These are phyloP conservation scores for Serendipita sp. DNA, from an alignment of 768 basidiomycete species.

Conservation along the genomic window DNA sequence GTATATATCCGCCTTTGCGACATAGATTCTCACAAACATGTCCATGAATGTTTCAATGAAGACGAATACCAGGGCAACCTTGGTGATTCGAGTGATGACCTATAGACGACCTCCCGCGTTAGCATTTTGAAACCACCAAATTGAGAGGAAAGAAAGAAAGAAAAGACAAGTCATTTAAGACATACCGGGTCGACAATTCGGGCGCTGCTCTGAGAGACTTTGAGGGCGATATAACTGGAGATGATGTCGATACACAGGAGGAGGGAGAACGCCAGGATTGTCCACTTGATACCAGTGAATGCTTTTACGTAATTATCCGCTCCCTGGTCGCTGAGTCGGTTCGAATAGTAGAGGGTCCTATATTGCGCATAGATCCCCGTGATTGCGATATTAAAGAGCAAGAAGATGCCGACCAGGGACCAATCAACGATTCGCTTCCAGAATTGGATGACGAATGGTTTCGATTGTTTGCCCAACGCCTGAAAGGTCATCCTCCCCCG, in stretches of 20 bases:
- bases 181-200: background rate
- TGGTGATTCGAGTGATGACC: background rate
- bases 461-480: background rate
- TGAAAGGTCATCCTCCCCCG: background rate
- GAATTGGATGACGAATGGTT: background rate
- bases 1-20: background rate
- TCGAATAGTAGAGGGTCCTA: too few species aligned
- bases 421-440: conserved; percentile 5
- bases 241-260: background rate
- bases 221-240: background rate
- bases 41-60: background rate
- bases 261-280: background rate
- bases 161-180: background rate
- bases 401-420: background rate
- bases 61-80: background rate
- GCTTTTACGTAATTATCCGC: too few species aligned
- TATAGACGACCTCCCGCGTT: background rate
- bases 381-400: background rate
- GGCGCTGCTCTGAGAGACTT: background rate
- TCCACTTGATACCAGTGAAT: too few species aligned
- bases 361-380: background rate
- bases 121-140: background rate
- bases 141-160: background rate
- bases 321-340: too few species aligned
- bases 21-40: background rate